Evolutionary conservation across 495 filamentous ascomycete species (phyloP).

Genomic region (Xylaria intraflava): DNA sequence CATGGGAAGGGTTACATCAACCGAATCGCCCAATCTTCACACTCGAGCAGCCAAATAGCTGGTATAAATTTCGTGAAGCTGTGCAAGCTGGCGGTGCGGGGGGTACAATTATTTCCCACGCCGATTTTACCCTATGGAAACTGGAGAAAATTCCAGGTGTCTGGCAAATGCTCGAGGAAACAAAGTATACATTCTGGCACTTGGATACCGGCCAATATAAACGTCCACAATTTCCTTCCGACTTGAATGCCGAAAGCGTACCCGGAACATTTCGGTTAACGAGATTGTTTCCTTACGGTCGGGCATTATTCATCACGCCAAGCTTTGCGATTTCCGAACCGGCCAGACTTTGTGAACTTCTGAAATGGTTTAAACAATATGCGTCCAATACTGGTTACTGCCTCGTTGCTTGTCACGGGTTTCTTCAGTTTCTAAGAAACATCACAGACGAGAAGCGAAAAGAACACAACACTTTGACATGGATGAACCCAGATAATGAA

Average conservation of each 20-base stretch:
- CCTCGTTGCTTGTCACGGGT: constrained; percentile 31
- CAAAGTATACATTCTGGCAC: constrained; percentile 25
- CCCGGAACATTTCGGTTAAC: constrained; percentile 32
- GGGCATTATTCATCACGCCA: constrained; percentile 56
- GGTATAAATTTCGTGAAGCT: constrained; percentile 20
- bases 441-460: constrained; percentile 34
- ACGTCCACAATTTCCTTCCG: constrained; percentile 21
- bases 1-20: constrained; percentile 16
- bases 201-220: constrained; percentile 20
- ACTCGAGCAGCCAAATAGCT: constrained; percentile 17
- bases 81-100: constrained; percentile 20
- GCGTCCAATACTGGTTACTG: constrained; percentile 19
- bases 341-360: constrained; percentile 41
- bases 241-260: constrained; percentile 6
- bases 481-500: constrained; percentile 2
- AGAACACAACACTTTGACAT: constrained; percentile 22
- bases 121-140: constrained; percentile 18
- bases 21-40: constrained; percentile 25
- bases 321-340: constrained; percentile 53
- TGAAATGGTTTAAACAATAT: constrained; percentile 48
- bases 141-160: constrained; percentile 8
- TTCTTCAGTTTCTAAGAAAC: constrained; percentile 37
- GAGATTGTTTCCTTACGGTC: constrained; percentile 53
- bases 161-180: constrained; percentile 14
- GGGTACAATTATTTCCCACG: constrained; percentile 24